Evolutionary conservation across 2,329 filamentous ascomycete genomes (phyloP), one percentile per base, ranked within the genome.

Genomic region (Ceratocystis eucalypticola): DNA sequence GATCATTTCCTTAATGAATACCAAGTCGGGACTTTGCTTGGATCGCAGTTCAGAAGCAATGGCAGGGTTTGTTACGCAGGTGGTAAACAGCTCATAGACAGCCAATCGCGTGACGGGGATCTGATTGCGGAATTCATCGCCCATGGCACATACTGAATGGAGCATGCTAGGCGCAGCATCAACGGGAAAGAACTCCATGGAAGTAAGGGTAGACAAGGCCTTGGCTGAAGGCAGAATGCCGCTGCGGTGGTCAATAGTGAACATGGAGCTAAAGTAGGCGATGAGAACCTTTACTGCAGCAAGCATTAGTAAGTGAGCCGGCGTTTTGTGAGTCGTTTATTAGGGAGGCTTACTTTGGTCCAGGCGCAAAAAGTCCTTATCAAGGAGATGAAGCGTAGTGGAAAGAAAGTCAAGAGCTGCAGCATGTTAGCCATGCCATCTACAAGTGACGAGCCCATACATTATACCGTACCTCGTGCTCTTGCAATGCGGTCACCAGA

Each of bases 231-330:
- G 77, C 55, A 81, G 74, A 66, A 84, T 79, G 50, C 82, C 82
- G n/a, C 81, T 82, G 71, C 82, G 82, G 73, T 84, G 81, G 69
- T 84, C 82, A 65, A 81, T 79, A 1, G 80, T 80, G 69, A 84
- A 84, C 76, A 84, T 82, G 67, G 80, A 79, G 15, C 80, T 79
- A 66, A 85, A 85, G 74, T 84, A 85, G 45, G 75, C 75, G 30
- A 83, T 75, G 7, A 82, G 71, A 0, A 82, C 72, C 62, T 79
- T 78, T 41, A 81, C 75, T 77, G 62, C 5, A n/a, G 8, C 37
- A 15, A 15, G 37, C 12, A 41, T 41, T 41, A 41, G 37, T 41
- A 15, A 15, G 12, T 15, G 37, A 41, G 37, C 10, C 3, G 12
- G 37, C 12, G 3, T 15, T 41, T 15, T 41, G 37, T 4, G 37